These are phyloP conservation scores for Scolecobasidium constrictum DNA, from an alignment of 2,329 filamentous ascomycete genomes.

Conservation along the genomic window DNA sequence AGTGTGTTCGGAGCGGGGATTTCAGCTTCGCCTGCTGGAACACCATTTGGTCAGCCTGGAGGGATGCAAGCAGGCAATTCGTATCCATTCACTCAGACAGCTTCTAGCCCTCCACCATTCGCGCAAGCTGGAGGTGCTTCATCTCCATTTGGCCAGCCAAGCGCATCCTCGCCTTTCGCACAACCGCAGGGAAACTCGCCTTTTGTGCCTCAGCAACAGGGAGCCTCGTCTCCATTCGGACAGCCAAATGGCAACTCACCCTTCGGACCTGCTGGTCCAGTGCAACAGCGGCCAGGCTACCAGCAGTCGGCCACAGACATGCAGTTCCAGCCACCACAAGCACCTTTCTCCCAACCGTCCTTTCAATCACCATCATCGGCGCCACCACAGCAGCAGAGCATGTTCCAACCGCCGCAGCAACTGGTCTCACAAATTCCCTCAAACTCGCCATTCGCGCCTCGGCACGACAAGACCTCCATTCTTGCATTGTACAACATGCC, in stretches of 20 bases:
- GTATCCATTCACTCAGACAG: not conserved
- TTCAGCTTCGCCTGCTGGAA: not conserved
- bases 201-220: conserved; percentile 16
- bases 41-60: not conserved
- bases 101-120: not conserved
- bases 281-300: conserved; percentile 12
- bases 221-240: conserved; percentile 16
- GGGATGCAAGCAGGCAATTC: not conserved
- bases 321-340: conserved; percentile 17
- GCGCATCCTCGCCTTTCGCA: not conserved
- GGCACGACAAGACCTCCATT: conserved; percentile 62
- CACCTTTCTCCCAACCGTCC: conserved; percentile 20
- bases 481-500: conserved; percentile 62
- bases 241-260: conserved; percentile 12
- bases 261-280: conserved; percentile 1
- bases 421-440: conserved; percentile 18
- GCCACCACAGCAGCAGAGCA: conserved; percentile 26
- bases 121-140: not conserved
- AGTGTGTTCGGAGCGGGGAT: not conserved
- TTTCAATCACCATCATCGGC: conserved; percentile 16
- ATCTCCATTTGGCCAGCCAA: not conserved
- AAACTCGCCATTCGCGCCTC: conserved; percentile 26
- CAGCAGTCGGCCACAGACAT: conserved; percentile 11
- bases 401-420: conserved; percentile 19
- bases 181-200: conserved; percentile 12